Percentiles rank a stretch among this genome's conserved stretches.
phyloP scores from a whole-genome alignment of 768 basidiomycete genomes.

The Suillus americanus region DNA sequence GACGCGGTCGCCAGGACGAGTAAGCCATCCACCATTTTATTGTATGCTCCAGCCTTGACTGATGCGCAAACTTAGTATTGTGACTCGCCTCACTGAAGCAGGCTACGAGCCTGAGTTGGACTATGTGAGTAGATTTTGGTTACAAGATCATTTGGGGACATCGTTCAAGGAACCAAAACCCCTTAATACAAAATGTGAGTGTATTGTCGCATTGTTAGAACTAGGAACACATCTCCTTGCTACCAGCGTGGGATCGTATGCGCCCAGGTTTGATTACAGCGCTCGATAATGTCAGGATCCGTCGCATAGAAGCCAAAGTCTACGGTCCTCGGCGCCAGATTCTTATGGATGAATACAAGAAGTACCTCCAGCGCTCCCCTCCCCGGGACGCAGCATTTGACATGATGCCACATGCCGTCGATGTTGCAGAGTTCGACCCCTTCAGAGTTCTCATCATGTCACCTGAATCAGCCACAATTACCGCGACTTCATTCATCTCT shows the following conservation, averaged over 20 bases:
- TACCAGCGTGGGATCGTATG: conserved; percentile 4
- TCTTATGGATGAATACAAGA: not conserved
- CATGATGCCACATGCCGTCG: conserved; percentile 1
- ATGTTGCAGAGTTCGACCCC: conserved; percentile 2
- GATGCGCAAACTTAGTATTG: not conserved
- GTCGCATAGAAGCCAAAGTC: not conserved
- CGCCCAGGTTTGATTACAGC: not conserved
- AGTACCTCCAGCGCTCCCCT: not conserved
- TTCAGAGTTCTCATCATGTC: conserved; percentile 1
- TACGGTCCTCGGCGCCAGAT: conserved; percentile 1
- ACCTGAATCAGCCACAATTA: not conserved
- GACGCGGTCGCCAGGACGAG: not conserved
- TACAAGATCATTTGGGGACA: not conserved
- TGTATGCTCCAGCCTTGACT: too few relatives aligned
- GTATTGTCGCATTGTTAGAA: not conserved
- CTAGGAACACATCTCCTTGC: not conserved
- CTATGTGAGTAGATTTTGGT: not conserved
- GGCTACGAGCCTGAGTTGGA: conserved; percentile 4
- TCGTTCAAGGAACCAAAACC: not conserved
- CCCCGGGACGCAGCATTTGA: not conserved
- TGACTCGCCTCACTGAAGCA: not conserved
- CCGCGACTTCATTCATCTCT: conserved; percentile 1
- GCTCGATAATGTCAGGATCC: not conserved
- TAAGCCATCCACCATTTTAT: not conserved
- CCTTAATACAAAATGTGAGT: not conserved